Percentiles rank a stretch among this genome's conserved stretches.
These are phyloP conservation scores for Stemphylium lycopersici DNA, from an alignment of 2,329 filamentous ascomycete species.

Conservation along the genomic window DNA sequence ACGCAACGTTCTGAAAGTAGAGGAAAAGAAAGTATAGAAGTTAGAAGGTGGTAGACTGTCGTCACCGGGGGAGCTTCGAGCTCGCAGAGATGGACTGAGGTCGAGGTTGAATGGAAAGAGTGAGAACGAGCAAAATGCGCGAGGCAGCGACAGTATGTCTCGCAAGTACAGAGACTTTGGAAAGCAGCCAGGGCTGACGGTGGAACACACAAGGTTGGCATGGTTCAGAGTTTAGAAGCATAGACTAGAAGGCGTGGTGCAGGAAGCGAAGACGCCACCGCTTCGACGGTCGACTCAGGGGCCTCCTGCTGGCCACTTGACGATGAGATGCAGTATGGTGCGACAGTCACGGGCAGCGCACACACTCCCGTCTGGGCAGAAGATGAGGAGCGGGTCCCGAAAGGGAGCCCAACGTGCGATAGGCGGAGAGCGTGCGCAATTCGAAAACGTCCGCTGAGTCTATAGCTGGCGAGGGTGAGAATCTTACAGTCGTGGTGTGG, in stretches of 20 bases:
- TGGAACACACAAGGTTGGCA: slow-evolving; percentile 32
- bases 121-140: slow-evolving; percentile 22
- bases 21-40: slow-evolving; percentile 28
- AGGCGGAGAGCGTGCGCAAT: neutral
- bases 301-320: slow-evolving; percentile 13
- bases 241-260: slow-evolving; percentile 27
- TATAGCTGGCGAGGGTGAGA: neutral
- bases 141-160: slow-evolving; percentile 30
- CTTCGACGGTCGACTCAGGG: slow-evolving; percentile 31
- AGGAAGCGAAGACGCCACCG: slow-evolving; percentile 35
- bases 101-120: slow-evolving; percentile 21
- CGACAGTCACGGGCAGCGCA: slow-evolving; percentile 38
- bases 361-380: slow-evolving; percentile 37
- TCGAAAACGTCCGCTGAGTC: neutral
- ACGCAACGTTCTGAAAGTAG: slow-evolving; percentile 20
- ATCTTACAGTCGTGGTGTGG: neutral
- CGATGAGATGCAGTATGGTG: slow-evolving; percentile 37
- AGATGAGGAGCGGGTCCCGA: slow-evolving; percentile 22
- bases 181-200: slow-evolving; percentile 31
- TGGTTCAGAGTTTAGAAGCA: slow-evolving; percentile 25
- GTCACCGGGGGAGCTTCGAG: slow-evolving; percentile 38
- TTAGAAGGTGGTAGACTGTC: slow-evolving; percentile 13
- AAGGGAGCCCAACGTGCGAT: slow-evolving; percentile 8
- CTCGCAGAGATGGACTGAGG: slow-evolving; percentile 24
- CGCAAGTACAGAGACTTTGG: slow-evolving; percentile 30